Conservation (phyloP, 441 rosid species). For the Breynia disticha region DNA sequence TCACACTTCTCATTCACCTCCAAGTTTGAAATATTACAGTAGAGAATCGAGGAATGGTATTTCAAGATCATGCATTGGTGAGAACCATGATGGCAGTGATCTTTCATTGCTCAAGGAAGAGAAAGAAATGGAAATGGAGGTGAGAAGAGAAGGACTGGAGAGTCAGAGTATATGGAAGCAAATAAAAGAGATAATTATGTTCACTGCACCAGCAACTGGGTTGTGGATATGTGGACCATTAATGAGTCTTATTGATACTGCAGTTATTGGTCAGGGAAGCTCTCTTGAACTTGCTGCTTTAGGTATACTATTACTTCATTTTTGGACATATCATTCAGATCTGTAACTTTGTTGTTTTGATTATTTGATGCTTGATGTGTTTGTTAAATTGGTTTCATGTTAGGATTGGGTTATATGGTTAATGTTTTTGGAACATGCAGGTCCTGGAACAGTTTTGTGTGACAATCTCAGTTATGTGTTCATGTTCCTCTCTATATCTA, state of each 20-base stretch:
- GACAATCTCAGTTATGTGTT: constrained; percentile 38
- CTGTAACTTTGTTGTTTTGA: background rate
- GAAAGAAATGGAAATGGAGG: background rate
- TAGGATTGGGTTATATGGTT: background rate
- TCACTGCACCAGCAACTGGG: constrained; percentile 70
- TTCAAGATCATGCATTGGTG: no score
- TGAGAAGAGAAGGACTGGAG: constrained; percentile 1
- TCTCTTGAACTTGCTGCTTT: constrained; percentile 43
- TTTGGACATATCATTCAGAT: background rate
- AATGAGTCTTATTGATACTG: constrained; percentile 87
- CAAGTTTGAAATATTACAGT: no score
- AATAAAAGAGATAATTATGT: constrained; percentile 57
- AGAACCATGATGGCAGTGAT: no score
- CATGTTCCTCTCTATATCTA: constrained; percentile 54
- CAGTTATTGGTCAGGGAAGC: constrained; percentile 78
- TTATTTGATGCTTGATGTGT: background rate
- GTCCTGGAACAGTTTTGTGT: constrained; percentile 50
- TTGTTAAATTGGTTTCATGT: background rate
- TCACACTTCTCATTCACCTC: no score
- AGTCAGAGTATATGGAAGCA: constrained; percentile 35
- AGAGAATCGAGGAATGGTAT: no score
- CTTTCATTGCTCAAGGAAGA: background rate
- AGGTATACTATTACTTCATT: constrained; percentile 10
- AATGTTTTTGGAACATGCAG: constrained; percentile 18
- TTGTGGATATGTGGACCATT: constrained; percentile 70